Evolutionary conservation across 2,329 filamentous ascomycete genomes (phyloP), one percentile per base, ranked within the genome.

Genomic region (Penicillium vulpinum): DNA sequence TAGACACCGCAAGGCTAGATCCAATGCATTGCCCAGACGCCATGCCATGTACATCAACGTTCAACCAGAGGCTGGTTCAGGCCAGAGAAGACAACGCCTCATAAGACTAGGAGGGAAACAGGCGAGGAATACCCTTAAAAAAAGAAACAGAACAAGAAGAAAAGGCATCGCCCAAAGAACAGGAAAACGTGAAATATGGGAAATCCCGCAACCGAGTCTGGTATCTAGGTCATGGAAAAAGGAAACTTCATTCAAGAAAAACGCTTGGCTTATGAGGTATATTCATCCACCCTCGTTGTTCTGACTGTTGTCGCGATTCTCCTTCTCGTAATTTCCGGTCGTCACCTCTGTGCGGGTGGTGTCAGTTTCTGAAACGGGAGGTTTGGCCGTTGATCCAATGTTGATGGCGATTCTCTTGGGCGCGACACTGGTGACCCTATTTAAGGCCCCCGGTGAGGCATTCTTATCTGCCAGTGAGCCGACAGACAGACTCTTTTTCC

Each of bases 361-460:
- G 9, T 63, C 65, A 8, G 54, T 53, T 22, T 66, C 65, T 36
- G 59, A 57, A 11, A 54, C 24, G 15, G 61, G 33, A 11, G 68
- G 59, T 53, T 70, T 70, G 46, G 62, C 57, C 15, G 66, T 62
- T 10, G 70, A 62, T 18, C 72, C 68, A 7, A 77, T 48, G 49
- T 74, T 77, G 58, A 77, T 76, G 15, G 75, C 73, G 28, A 77
- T 77, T 56, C 73, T 68, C 62, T 74, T 77, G 3, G 71, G 72
- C 6, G 65, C 59, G 31, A 66, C 63, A 18, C 62, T 58, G n/a
- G 57, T 58, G n/a, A 45, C 49, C 26, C 51, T 60, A 36, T 57
- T 65, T 22, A 60, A 40, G 7, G 57, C 49, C 21, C 57, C 62
- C 40, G 62, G 57, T 1, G 59, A 49, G 18, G 60, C 39, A 28